These are phyloP conservation scores for Boletus speciosus DNA, from an alignment of 768 basidiomycete genomes.

Conservation along the genomic window DNA sequence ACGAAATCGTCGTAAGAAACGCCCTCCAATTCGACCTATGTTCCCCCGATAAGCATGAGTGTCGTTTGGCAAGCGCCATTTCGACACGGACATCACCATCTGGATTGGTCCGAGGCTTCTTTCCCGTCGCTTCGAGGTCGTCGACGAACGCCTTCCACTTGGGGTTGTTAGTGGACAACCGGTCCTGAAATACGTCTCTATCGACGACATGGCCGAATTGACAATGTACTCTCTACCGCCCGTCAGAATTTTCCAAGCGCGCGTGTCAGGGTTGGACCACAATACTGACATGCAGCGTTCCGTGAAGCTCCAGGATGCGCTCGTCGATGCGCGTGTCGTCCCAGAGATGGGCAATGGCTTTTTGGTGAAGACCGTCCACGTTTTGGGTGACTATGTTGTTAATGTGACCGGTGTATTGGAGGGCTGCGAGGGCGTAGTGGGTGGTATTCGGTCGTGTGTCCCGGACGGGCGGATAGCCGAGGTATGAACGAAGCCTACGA, in stretches of 20 bases:
- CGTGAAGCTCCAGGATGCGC: slow-evolving; percentile 80
- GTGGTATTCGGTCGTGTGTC: slow-evolving; percentile 83
- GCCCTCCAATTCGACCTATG: slow-evolving; percentile 76
- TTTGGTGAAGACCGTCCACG: slow-evolving; percentile 93
- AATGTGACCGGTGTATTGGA: slow-evolving; percentile 65
- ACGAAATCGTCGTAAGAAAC: slow-evolving; percentile 73
- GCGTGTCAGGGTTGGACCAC: background rate
- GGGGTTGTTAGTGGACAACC: slow-evolving; percentile 72
- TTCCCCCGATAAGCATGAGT: background rate
- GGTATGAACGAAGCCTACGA: slow-evolving; percentile 62
- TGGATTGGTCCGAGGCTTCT: slow-evolving; percentile 77
- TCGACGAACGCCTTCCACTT: slow-evolving; percentile 70
- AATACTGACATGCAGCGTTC: slow-evolving; percentile 71
- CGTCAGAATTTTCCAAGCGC: slow-evolving; percentile 10
- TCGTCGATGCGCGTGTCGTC: slow-evolving; percentile 33
- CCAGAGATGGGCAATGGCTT: slow-evolving; percentile 55
- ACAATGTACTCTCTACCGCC: slow-evolving; percentile 66
- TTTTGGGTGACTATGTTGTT: slow-evolving; percentile 76
- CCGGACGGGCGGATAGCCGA: slow-evolving; percentile 87
- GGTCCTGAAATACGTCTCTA: slow-evolving; percentile 68
- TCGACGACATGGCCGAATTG: slow-evolving; percentile 64
- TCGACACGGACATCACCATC: slow-evolving; percentile 76
- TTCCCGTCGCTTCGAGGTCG: slow-evolving; percentile 55
- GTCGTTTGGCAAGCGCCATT: background rate
- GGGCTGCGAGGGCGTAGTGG: slow-evolving; percentile 81